Evolutionary conservation across 495 filamentous ascomycete species (phyloP).

Genomic region (Penicillium arizonense): DNA sequence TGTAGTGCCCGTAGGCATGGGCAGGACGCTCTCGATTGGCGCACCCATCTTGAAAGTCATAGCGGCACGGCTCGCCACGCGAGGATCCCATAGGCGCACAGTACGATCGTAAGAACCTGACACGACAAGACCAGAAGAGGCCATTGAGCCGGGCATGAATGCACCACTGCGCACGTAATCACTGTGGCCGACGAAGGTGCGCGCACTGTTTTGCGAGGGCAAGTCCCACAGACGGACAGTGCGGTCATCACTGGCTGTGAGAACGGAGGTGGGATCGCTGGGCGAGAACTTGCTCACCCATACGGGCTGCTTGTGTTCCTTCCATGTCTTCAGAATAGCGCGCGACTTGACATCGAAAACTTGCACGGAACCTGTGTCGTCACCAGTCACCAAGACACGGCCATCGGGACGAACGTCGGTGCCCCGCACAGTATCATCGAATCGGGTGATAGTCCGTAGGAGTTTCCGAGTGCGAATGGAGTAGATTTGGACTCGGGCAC

Average conservation of each 20-base stretch:
- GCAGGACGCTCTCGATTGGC: slow-evolving; percentile 80
- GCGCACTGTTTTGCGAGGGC: slow-evolving; percentile 69
- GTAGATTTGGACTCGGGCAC: slow-evolving; percentile 88
- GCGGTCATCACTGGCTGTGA: slow-evolving; percentile 85
- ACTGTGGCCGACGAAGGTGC: slow-evolving; percentile 79
- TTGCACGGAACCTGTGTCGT: slow-evolving; percentile 86
- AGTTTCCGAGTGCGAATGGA: slow-evolving; percentile 85
- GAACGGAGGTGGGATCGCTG: slow-evolving; percentile 75
- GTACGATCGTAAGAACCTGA: slow-evolving; percentile 93
- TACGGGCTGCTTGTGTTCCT: slow-evolving; percentile 90
- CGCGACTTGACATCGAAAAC: slow-evolving; percentile 88
- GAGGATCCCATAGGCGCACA: slow-evolving; percentile 89
- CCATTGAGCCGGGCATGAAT: slow-evolving; percentile 78
- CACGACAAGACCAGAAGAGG: slow-evolving; percentile 67
- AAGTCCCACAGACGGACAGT: slow-evolving; percentile 95
- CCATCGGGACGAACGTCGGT: slow-evolving; percentile 88
- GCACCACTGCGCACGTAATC: slow-evolving; percentile 88
- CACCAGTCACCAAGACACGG: slow-evolving; percentile 83
- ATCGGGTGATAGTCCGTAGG: slow-evolving; percentile 87
- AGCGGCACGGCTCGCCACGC: slow-evolving; percentile 63
- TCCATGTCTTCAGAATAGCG: slow-evolving; percentile 95
- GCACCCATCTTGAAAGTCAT: slow-evolving; percentile 93
- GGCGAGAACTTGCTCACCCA: slow-evolving; percentile 90
- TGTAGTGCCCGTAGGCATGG: slow-evolving; percentile 81
- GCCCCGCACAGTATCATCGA: slow-evolving; percentile 82